Evolutionary conservation across 2,329 filamentous ascomycete species (phyloP).

Genomic region (Alternaria sp.): DNA sequence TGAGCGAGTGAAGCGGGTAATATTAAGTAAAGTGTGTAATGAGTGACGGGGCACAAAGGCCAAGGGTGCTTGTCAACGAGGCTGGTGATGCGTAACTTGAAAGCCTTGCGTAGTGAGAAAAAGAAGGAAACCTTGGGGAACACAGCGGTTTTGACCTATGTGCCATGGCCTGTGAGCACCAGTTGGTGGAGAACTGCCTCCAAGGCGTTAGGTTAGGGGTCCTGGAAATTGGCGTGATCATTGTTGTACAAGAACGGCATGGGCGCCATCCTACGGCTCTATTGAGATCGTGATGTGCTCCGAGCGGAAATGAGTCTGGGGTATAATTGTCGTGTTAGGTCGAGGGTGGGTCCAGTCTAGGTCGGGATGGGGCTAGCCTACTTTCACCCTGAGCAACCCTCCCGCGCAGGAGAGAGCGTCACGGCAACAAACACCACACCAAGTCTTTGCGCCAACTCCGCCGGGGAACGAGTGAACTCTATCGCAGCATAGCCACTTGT

Average conservation of each 20-base stretch:
- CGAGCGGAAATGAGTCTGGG: slow-evolving; percentile 42
- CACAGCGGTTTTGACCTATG: slow-evolving; percentile 38
- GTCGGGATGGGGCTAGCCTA: slow-evolving; percentile 2
- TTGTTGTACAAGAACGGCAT: slow-evolving; percentile 33
- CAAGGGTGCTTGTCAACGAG: slow-evolving; percentile 40
- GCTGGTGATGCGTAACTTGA: slow-evolving; percentile 40
- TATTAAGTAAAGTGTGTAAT: slow-evolving; percentile 37
- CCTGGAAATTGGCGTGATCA: slow-evolving; percentile 35
- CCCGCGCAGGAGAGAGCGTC: slow-evolving; percentile 7
- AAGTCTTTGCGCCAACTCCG: slow-evolving; percentile 5
- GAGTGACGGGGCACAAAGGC: slow-evolving; percentile 47
- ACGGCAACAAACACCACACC: slow-evolving; percentile 12
- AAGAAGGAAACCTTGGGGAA: slow-evolving; percentile 30
- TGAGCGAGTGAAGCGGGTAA: slow-evolving; percentile 84
- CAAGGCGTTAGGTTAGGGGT: slow-evolving; percentile 42
- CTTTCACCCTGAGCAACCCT: slow-evolving; percentile 12
- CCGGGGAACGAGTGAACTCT: neutral
- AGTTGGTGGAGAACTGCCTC: slow-evolving; percentile 14
- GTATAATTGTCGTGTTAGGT: slow-evolving; percentile 18
- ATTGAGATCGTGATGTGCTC: slow-evolving; percentile 33
- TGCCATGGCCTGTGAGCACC: slow-evolving; percentile 26
- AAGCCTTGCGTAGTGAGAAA: slow-evolving; percentile 38
- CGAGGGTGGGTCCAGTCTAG: neutral
- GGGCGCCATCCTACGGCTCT: slow-evolving; percentile 27
- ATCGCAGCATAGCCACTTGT: neutral